Evolutionary conservation across 345 rosid species (phyloP), one percentile per base, ranked within the genome.

Genomic region (Durio zibethinus): DNA sequence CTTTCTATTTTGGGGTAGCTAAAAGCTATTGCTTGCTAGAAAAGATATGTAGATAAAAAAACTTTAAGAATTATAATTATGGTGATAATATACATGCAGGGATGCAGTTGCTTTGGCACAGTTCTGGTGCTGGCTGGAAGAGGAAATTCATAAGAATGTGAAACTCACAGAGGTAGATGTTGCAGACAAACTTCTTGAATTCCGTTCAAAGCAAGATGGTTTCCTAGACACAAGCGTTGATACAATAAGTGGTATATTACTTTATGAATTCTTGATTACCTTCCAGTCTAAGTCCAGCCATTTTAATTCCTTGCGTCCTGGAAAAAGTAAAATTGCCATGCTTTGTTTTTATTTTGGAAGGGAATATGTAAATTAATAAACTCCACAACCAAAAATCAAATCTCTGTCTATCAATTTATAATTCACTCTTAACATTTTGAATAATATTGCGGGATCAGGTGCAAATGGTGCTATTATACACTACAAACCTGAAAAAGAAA

Each of bases 401-500:
- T 50, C 18, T 61, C 40, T 71, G 42, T 15, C 74, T 40, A 21
- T 57, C 23, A 43, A 29, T 66, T 76, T 3, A 31, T 33, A 7
- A 74, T 68, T 77, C 23, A 9, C 29, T 65, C 59, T 80, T 81
- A 70, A 81, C 64, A 2, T 40, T 61, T 21, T 35, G 56, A 43
- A 76, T 81, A 62, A 72, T 69, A 65, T 73, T 83, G 72, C 85
- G 93, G 99, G 96, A 79, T 95, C 98, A 0, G 99, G 99, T 77
- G 91, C 98, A 74, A 95, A 95, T 84, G 98, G 98, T 76, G 98
- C 99, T 65, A 85, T 95, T 78, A 93, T 95, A 83, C 99, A 95
- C 82, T 95, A 95, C 84, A 90, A 85, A 82, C 92, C 98, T 61
- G 97, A 95, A 82, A 89, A 89, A 57, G 92, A 82, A 73, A 95